Base-by-base conservation (phyloP, 805 yeast species). In the Hanseniaspora hatyaiensis region DNA sequence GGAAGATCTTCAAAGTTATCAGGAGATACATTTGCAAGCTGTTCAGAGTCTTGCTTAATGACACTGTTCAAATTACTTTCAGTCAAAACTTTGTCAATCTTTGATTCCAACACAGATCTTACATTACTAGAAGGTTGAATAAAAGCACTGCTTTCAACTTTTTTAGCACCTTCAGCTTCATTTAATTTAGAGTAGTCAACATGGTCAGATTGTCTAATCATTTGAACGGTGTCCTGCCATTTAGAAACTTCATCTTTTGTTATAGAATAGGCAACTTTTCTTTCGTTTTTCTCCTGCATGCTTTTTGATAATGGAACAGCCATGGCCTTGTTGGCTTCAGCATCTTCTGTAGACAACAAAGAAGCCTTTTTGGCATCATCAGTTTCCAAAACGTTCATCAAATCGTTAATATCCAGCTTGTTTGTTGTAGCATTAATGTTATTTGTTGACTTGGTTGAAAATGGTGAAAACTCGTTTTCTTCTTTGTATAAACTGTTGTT, bases 1-100 rank as follows among this genome's bases (percentile, higher is more conserved):
- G 84, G 88, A 30, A 86, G 73, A 47, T 88, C 84, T 62, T 89
- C 96, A 63, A 87, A 88, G 4, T 82, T 76, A n/a, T 87, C 77
- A 20, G 48, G 48, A 2, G 48, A 44, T 20, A 44, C 39, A 29
- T 44, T 31, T 16, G 48, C 28, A 20, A 44, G 18, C 15, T 29
- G 23, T 9, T 36, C 41, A 9, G 41, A 38, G 54, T 82, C 84
- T 36, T 32, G n/a, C 46, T 80, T 77, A 54, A 73, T 72, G 43
- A 84, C 92, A 59, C 82, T 86, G 6, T 73, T 71, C 46, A 86
- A 63, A 2, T 80, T 72, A 23, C 95, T 82, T 36, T 77, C 71
- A 34, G 72, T 66, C 39, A 89, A 67, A 4, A 86, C 69, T 3
- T 65, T 61, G 37, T 77, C 72, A 34, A 88, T 75, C 54, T 75